Percentiles rank a stretch among this genome's conserved stretches.
phyloP scores from a whole-genome alignment of 192 early-diverging fungal genomes.

The Phycomyces nitens region DNA sequence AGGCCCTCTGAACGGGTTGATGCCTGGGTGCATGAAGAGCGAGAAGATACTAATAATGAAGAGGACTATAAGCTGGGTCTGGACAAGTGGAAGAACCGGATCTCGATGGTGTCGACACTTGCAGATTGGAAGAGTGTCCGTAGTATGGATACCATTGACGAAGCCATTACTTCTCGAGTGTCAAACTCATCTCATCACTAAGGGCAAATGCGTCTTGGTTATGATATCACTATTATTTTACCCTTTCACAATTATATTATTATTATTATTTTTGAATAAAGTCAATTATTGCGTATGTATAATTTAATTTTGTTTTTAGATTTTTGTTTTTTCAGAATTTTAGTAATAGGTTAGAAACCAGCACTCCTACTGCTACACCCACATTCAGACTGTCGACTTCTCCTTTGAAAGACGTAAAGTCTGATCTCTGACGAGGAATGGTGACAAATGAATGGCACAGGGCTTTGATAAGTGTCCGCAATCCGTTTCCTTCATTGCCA shows the following conservation, averaged over 20 bases:
- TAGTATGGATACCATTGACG: slow-evolving; percentile 21
- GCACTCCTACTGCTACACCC: slow-evolving; percentile 36
- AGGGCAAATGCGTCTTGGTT: too few species aligned
- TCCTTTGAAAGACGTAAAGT: slow-evolving; percentile 1
- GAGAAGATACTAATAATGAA: slow-evolving; percentile 9
- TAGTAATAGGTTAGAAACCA: slow-evolving; percentile 11
- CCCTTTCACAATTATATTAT: too few species aligned
- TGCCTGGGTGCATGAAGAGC: slow-evolving; percentile 15
- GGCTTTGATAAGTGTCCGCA: slow-evolving; percentile 51
- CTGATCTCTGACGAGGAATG: slow-evolving; percentile 30
- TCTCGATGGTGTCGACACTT: slow-evolving; percentile 21
- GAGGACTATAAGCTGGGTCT: slow-evolving; percentile 15
- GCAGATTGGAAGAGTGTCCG: slow-evolving; percentile 21
- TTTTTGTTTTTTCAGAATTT: not conserved
- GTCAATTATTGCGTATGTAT: too few species aligned
- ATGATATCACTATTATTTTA: not conserved
- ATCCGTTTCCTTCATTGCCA: slow-evolving; percentile 65
- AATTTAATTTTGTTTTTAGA: too few species aligned
- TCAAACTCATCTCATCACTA: not conserved
- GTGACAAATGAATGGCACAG: slow-evolving; percentile 57
- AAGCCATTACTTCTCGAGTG: slow-evolving; percentile 17
- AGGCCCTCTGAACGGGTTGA: not conserved
- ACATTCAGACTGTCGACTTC: slow-evolving; percentile 38
- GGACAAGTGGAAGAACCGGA: slow-evolving; percentile 25
- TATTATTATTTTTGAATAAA: too few species aligned